phyloP scores from a whole-genome alignment of 2,329 filamentous ascomycete genomes.

The Gaeumannomyces sp. region DNA sequence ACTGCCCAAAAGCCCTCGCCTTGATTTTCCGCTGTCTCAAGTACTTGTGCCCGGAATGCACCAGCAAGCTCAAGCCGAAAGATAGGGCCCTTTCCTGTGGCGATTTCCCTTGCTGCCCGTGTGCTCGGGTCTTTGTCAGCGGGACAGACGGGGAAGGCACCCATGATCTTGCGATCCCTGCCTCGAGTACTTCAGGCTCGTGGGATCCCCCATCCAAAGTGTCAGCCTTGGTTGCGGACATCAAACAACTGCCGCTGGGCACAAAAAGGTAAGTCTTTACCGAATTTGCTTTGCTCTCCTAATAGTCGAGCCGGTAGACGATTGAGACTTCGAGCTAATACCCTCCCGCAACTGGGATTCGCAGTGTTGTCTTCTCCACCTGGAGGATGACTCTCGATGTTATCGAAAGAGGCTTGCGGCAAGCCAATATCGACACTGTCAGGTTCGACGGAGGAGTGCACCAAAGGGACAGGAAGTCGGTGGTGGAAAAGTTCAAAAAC shows the following conservation, averaged over 20 bases:
- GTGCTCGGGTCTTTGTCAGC: constrained; percentile 21
- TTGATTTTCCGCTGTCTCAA: constrained; percentile 27
- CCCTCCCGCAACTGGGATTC: too few species aligned
- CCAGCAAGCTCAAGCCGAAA: neutral
- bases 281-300: too few species aligned
- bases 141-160: constrained; percentile 18
- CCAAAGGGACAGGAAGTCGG: constrained; percentile 32
- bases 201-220: constrained; percentile 28
- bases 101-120: constrained; percentile 19
- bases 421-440: constrained; percentile 27
- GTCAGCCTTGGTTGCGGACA: constrained; percentile 25
- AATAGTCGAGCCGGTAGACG: too few species aligned
- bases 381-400: constrained; percentile 44
- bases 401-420: constrained; percentile 32
- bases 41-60: constrained; percentile 28
- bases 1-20: constrained; percentile 2
- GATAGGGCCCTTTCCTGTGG: constrained; percentile 15
- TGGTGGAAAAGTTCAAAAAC: constrained; percentile 32
- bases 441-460: constrained; percentile 43
- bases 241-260: constrained; percentile 19
- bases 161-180: too few species aligned
- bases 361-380: constrained; percentile 39
- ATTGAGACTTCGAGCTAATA: too few species aligned
- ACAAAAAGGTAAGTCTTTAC: constrained; percentile 13
- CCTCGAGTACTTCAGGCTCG: too few species aligned